Evolutionary conservation across 441 rosid genomes (phyloP), one percentile per base, ranked within the genome.

Genomic region (Rhodomyrtus psidioides): DNA sequence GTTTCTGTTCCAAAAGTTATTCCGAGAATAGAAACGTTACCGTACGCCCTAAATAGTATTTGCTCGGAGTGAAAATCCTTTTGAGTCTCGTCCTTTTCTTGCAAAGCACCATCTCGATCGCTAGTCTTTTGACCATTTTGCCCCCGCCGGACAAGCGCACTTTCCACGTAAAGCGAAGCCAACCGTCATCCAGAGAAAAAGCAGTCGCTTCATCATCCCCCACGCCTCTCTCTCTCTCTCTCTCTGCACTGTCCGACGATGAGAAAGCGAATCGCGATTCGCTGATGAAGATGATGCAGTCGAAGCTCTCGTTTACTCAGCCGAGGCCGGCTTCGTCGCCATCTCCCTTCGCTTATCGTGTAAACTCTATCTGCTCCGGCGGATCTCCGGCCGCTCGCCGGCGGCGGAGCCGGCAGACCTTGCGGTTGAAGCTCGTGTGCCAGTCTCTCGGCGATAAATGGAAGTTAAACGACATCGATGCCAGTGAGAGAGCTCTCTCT

Each of bases 381-480:
- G 1, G 51, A n/a, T 6, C 51, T 21, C 79, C 27, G 49, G 49
- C 49, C 79, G 79, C n/a, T 24, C 15, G n/a, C n/a, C 21, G 16
- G n/a, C 51, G 79, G 79, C 79, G 49, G 49, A 17, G 56, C 42
- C 90, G 12, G 86, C 93, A 91, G 53, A 91, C 84, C 88, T 87
- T 89, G 46, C 92, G 91, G 85, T 93, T 92, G 84, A 94, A 92
- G 91, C 88, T 94, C 86, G 92, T 89, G 56, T 89, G 91, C 14
- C 94, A 91, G 91, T 90, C 92, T 84, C 92, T 46, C 19, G 92
- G 91, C 19, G 91, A 94, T 74, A 90, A 85, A 83, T 97, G 99
- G 99, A 95, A 95, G 94, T 89, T 94, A 9, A 91, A 83, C 81
- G 95, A 93, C 53, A 91, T 97, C 84, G 96, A 94, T 86, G 70